Conservation (phyloP, 805 yeast species). For the Barnettozyma botsteinii region DNA sequence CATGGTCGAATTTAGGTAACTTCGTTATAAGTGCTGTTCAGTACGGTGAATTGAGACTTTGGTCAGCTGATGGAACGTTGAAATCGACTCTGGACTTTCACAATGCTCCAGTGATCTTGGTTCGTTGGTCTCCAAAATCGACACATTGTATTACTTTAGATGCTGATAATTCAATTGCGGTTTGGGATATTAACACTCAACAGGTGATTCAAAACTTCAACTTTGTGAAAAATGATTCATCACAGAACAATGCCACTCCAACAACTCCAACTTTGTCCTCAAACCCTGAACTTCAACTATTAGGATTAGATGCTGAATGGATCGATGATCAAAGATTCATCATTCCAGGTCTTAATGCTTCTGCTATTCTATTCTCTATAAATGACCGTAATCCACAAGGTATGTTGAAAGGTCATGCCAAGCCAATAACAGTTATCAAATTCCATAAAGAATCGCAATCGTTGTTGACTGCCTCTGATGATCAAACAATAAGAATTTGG, state of each 20-base stretch:
- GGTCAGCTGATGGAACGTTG: constrained; percentile 68
- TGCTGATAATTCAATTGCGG: constrained; percentile 41
- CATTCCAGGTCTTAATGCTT: constrained; percentile 52
- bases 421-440: constrained; percentile 45
- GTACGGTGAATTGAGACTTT: constrained; percentile 71
- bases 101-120: constrained; percentile 45
- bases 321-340: constrained; percentile 63
- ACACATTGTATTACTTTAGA: constrained; percentile 56
- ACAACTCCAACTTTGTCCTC: constrained; percentile 12
- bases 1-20: constrained; percentile 69
- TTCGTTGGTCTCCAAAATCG: constrained; percentile 58
- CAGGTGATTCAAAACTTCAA: constrained; percentile 43
- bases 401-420: constrained; percentile 57
- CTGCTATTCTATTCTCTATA: constrained; percentile 51
- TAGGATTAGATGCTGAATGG: constrained; percentile 67
- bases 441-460: constrained; percentile 49
- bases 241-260: constrained; percentile 20
- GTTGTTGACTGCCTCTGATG: constrained; percentile 75
- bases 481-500: constrained; percentile 70
- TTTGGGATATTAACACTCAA: constrained; percentile 65
- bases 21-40: constrained; percentile 56
- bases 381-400: constrained; percentile 44
- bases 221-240: constrained; percentile 16
- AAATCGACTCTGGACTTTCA: constrained; percentile 50
- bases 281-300: constrained; percentile 8